Evolutionary conservation across 2,329 filamentous ascomycete genomes (phyloP), one percentile per base, ranked within the genome.

Genomic region (Plectosphaerella plurivora): DNA sequence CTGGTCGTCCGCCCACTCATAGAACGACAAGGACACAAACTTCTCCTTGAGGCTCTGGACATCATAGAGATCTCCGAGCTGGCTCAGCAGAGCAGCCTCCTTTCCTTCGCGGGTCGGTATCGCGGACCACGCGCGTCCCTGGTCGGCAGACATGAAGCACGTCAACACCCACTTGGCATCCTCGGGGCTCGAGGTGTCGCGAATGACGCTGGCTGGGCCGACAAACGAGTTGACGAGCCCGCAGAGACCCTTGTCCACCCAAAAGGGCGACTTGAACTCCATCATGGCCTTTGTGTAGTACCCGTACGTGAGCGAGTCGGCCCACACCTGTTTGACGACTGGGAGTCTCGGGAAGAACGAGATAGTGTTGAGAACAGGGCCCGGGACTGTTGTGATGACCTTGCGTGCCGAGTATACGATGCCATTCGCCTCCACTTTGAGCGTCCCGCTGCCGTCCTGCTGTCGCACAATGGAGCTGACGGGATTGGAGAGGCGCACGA

Each of bases 321-420:
- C 33, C 20, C 55, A 62, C 0, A 64, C 60, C n/a, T 61, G 59
- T 56, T 78, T 79, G 2, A 58, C 54, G 0, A 57, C 33, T 0
- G 75, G 74, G 1, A 84, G 67, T 0, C 66, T 52, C 0, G 81
- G 81, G 0, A 61, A 49, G 61, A 83, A 83, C 0, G 42, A 51
- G 33, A 84, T 75, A 7, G 63, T 68, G 35, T 70, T 68, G 20
- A 75, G 66, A 1, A 75, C 63, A 0, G 79, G 72, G 3, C 69
- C 73, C 0, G 80, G 75, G 0, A 82, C 63, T 0, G 78, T 73
- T 1, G 73, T 60, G 48, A 84, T 75, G 15, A 79, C 72, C 37
- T 73, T 75, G 14, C 67, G 66, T 3, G 71, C 73, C 6, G 58
- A 53, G 50, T 72, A 67, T 1, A 60, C 61, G 2, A 60, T 59